Percentiles rank a stretch among this genome's conserved stretches.
phyloP scores from a whole-genome alignment of 768 basidiomycete genomes.

The Lentinula aciculospora region DNA sequence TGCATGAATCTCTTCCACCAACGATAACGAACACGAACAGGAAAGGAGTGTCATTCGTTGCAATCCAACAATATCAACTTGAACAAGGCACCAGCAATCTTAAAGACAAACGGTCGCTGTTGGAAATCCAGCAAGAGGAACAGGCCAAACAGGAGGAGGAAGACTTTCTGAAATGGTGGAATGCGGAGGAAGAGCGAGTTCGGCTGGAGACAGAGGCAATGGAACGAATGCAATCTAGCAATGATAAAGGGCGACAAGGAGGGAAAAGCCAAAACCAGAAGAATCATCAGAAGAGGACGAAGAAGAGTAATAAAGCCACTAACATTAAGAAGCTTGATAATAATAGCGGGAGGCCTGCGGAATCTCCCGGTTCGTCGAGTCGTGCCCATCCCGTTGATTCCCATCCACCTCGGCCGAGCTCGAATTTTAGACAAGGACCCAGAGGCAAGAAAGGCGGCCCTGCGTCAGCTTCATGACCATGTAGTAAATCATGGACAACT shows the following conservation, averaged over 20 bases:
- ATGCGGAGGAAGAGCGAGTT: conserved; percentile 73
- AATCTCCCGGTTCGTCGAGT: neutral
- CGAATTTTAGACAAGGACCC: neutral
- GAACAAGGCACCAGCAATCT: conserved; percentile 36
- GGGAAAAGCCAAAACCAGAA: neutral
- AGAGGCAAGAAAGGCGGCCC: conserved; percentile 1
- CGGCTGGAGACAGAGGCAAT: conserved; percentile 39
- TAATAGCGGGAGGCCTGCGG: neutral
- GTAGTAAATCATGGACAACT: neutral
- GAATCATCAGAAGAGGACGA: neutral
- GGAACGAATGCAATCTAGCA: neutral
- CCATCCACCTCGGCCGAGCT: neutral
- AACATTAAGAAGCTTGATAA: neutral
- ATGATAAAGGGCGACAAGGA: neutral
- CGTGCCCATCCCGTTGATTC: neutral
- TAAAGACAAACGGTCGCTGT: conserved; percentile 58
- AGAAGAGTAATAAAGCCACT: neutral
- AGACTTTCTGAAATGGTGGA: conserved; percentile 89
- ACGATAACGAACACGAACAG: conserved; percentile 19
- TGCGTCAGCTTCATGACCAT: neutral
- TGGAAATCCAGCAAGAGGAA: conserved; percentile 87
- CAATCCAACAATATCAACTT: conserved; percentile 79
- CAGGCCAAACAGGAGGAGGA: conserved; percentile 57
- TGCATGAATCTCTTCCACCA: conserved; percentile 36
- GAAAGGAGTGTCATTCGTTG: conserved; percentile 58